Conservation (phyloP, 2,329 filamentous ascomycete species). For the Atkinsonella hypoxylon region DNA sequence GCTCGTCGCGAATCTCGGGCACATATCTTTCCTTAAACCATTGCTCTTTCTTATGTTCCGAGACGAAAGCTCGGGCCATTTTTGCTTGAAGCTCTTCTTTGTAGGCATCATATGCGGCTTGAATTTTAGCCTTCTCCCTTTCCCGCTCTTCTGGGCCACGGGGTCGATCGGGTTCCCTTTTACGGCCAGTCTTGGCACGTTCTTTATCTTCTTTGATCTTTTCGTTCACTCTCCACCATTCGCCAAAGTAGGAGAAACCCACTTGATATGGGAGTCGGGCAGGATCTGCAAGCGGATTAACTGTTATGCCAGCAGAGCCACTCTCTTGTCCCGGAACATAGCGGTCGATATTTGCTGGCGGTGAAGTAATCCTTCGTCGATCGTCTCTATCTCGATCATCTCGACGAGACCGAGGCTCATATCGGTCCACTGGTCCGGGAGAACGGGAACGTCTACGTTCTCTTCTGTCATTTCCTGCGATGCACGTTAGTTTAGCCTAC, state of each 20-base stretch:
- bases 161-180: slow-evolving; percentile 50
- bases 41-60: slow-evolving; percentile 86
- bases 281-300: slow-evolving; percentile 62
- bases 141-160: slow-evolving; percentile 64
- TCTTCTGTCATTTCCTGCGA: slow-evolving; percentile 43
- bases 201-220: slow-evolving; percentile 75
- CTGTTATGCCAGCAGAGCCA: slow-evolving; percentile 28
- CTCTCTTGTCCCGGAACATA: slow-evolving; percentile 67
- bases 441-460: slow-evolving; percentile 58
- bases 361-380: slow-evolving; percentile 46
- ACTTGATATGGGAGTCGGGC: slow-evolving; percentile 66
- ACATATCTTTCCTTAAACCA: slow-evolving; percentile 97
- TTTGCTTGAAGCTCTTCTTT: slow-evolving; percentile 58
- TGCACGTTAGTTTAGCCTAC: neutral
- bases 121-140: slow-evolving; percentile 67
- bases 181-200: slow-evolving; percentile 54
- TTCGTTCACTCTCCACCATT: slow-evolving; percentile 78
- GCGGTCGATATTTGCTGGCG: slow-evolving; percentile 66
- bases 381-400: slow-evolving; percentile 57
- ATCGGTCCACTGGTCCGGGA: slow-evolving; percentile 59
- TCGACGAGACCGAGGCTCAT: slow-evolving; percentile 58
- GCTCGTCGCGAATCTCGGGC: slow-evolving; percentile 62
- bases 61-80: slow-evolving; percentile 83
- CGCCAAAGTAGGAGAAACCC: slow-evolving; percentile 74
- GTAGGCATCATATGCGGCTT: slow-evolving; percentile 54